Conservation (phyloP, 2,329 filamentous ascomycete genomes). For the Rhexocercosporidium sp. region DNA sequence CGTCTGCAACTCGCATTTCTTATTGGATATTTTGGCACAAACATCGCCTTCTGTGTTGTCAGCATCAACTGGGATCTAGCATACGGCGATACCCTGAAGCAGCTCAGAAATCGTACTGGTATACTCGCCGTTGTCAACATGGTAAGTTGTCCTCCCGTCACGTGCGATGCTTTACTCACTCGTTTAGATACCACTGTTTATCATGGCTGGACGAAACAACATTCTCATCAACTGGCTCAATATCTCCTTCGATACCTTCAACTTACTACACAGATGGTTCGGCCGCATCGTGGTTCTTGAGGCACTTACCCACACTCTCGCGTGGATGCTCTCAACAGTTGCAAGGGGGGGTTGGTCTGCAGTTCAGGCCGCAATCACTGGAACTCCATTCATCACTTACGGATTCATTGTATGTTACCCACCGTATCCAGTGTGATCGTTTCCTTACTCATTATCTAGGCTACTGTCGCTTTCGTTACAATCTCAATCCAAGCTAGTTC, state of each 20-base stretch:
- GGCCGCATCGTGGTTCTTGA: slow-evolving; percentile 77
- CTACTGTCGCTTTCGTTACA: slow-evolving; percentile 62
- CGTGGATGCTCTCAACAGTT: slow-evolving; percentile 57
- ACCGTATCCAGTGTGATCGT: slow-evolving; percentile 12
- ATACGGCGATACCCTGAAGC: slow-evolving; percentile 50
- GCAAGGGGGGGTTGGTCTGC: slow-evolving; percentile 54
- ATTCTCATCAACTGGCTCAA: slow-evolving; percentile 73
- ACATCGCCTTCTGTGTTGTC: slow-evolving; percentile 77
- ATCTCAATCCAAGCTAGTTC: slow-evolving; percentile 73
- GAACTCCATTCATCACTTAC: slow-evolving; percentile 51
- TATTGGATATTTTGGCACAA: slow-evolving; percentile 69
- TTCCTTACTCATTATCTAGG: slow-evolving; percentile 45
- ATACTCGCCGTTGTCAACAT: slow-evolving; percentile 77
- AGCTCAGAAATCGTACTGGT: slow-evolving; percentile 72
- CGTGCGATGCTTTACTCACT: slow-evolving; percentile 20
- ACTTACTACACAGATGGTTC: slow-evolving; percentile 80
- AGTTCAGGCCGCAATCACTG: slow-evolving; percentile 47
- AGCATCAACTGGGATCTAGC: slow-evolving; percentile 63
- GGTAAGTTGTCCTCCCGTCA: slow-evolving; percentile 49
- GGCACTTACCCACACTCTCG: slow-evolving; percentile 66
- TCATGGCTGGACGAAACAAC: slow-evolving; percentile 79
- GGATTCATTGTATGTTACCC: slow-evolving; percentile 65
- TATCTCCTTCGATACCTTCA: slow-evolving; percentile 83
- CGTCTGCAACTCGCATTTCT: slow-evolving; percentile 77
- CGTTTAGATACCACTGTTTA: slow-evolving; percentile 65